These are phyloP conservation scores for Spathaspora sp. DNA, from an alignment of 805 yeast genomes.

Conservation along the genomic window DNA sequence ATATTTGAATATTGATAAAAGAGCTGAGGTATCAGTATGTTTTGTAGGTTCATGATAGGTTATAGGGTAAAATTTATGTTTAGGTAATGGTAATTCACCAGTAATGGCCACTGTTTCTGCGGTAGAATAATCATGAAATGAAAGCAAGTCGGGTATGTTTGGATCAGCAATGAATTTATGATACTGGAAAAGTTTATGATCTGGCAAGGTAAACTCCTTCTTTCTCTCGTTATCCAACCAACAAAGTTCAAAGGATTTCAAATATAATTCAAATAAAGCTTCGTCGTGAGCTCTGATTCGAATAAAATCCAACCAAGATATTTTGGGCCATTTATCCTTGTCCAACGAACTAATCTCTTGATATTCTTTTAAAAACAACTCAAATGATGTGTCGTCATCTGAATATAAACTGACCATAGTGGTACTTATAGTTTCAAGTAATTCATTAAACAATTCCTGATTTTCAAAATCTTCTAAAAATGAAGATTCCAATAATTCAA, in stretches of 20 bases:
- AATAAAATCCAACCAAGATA: conserved; percentile 36
- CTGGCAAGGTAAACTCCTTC: background rate
- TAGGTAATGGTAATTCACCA: conserved; percentile 19
- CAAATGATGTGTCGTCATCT: conserved; percentile 18
- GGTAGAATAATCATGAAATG: conserved; percentile 24
- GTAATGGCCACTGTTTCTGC: conserved; percentile 30
- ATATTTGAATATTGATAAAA: conserved; percentile 14
- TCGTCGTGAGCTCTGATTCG: conserved; percentile 23
- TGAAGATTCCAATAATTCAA: conserved; percentile 32
- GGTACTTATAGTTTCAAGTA: conserved; percentile 21
- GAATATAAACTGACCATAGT: conserved; percentile 13
- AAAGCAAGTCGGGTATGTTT: conserved; percentile 1
- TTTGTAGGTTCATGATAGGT: conserved; percentile 3
- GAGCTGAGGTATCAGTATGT: background rate
- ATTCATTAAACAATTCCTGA: conserved; percentile 17
- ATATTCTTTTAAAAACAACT: conserved; percentile 24
- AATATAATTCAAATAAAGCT: conserved; percentile 23
- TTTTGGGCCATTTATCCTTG: conserved; percentile 31
- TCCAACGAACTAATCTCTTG: conserved; percentile 24
- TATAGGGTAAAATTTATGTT: conserved; percentile 11
- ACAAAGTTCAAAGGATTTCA: conserved; percentile 32
- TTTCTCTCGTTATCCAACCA: conserved; percentile 4
- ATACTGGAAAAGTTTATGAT: conserved; percentile 4
- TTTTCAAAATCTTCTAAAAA: conserved; percentile 15
- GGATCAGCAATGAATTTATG: background rate